Base-by-base conservation (phyloP, 2,329 filamentous ascomycete species). In the Rutstroemia sp. region DNA sequence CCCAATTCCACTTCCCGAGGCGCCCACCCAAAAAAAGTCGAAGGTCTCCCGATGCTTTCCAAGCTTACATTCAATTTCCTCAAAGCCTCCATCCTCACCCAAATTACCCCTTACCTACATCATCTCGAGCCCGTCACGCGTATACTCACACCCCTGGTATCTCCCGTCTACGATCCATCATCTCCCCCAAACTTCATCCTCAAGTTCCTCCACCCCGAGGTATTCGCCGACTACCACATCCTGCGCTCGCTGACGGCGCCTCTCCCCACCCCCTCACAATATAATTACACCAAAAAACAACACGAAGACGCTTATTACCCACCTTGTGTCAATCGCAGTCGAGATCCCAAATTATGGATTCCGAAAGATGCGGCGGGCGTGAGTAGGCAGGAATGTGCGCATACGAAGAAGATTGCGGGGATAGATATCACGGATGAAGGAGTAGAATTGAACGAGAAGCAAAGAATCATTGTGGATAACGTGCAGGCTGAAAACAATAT, bases 361-460 rank as follows among this genome's bases (percentile, higher is more conserved):
- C 82, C 82, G n/a, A 75, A 74, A 52, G 82, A 86, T 64, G 69
- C 72, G 8, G 72, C 78, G 46, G 82, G 82, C 9, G 73, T 86
- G 36, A 79, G 75, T 60, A 69, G 66, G 56, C 80, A 84, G 66
- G 82, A 84, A 65, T 73, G 82, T 57, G 69, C 69, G 44, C 81
- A 84, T 63, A 78, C 54, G 46, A 30, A 54, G 36, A 72, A 75
- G 57, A 76, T 82, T 38, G 78, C 82, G 39, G 75, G 77, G 4
- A 78, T 82, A 38, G 75, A 77, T 5, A 82, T 83, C 64, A 82
- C 77, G 1, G 82, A 86, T 60, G 78, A 82, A 56, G 80, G 78
- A 25, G 80, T 81, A 1, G 75, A 71, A 63, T 69, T 85, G 42
- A 74, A 82, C 63, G 79, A 60, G n/a, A 57, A 53, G 16, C 61